These are phyloP conservation scores for Claviceps sorghi DNA, from an alignment of 2,329 filamentous ascomycete species.

Conservation along the genomic window DNA sequence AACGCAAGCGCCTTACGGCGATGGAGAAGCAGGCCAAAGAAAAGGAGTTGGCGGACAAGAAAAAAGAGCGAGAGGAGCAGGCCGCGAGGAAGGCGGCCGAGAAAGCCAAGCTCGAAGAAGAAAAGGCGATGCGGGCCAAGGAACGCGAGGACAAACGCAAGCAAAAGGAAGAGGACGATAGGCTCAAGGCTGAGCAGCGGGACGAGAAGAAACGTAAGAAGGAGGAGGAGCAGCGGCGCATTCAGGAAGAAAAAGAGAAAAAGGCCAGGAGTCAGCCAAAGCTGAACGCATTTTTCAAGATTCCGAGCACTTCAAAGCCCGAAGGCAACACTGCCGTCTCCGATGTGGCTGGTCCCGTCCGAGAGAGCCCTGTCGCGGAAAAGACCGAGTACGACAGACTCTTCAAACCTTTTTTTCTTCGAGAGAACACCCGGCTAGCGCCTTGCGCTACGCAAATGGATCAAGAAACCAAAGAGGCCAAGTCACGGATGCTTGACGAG, in stretches of 20 bases:
- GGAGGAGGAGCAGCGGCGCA: conserved; percentile 30
- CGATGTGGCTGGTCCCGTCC: conserved; percentile 16
- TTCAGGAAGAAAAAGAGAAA: conserved; percentile 31
- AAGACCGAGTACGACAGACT: conserved; percentile 48
- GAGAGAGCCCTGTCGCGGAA: conserved; percentile 12
- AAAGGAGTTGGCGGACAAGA: conserved; percentile 16
- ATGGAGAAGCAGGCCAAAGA: conserved; percentile 20
- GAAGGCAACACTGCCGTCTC: conserved; percentile 18
- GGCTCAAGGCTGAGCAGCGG: conserved; percentile 24
- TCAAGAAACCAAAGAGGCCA: conserved; percentile 35
- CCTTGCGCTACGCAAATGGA: conserved; percentile 43
- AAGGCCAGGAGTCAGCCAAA: conserved; percentile 34
- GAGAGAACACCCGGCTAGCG: conserved; percentile 59
- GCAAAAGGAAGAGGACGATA: conserved; percentile 28
- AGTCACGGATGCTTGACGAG: conserved; percentile 37
- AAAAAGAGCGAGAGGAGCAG: conserved; percentile 21
- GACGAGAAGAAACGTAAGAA: conserved; percentile 34
- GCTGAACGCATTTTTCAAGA: conserved; percentile 30
- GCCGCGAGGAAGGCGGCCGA: conserved; percentile 10
- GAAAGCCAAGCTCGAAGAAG: conserved; percentile 22
- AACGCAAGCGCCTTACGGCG: conserved; percentile 27
- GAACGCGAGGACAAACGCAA: conserved; percentile 26
- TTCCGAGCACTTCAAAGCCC: conserved; percentile 25
- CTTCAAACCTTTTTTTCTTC: conserved; percentile 72
- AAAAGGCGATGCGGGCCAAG: conserved; percentile 22